Conservation (phyloP, 1,139 yeast genomes). For the Yamadazyma membranifaciens region DNA sequence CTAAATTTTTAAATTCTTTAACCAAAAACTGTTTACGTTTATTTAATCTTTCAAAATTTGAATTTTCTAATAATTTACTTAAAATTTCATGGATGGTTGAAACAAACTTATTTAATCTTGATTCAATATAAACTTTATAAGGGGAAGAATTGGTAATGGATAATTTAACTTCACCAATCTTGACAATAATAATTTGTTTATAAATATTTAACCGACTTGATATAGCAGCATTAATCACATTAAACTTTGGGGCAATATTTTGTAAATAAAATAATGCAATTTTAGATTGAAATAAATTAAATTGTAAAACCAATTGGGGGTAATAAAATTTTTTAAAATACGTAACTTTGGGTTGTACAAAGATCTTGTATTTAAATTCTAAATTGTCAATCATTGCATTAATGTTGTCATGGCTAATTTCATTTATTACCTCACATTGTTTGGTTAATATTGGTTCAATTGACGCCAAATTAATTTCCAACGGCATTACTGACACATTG, state of each 20-base stretch:
- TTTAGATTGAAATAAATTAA: constrained; percentile 4
- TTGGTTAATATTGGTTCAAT: constrained; percentile 8
- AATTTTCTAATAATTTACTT: constrained; percentile 11
- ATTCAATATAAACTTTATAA: constrained; percentile 4
- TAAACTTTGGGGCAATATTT: constrained; percentile 1
- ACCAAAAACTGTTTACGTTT: constrained; percentile 24
- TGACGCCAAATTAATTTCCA: constrained; percentile 1
- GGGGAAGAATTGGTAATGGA: constrained; percentile 4
- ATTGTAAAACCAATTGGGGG: constrained; percentile 12
- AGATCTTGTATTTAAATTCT: constrained; percentile 15
- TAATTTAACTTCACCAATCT: constrained; percentile 5
- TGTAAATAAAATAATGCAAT: constrained; percentile 3
- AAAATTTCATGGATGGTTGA: constrained; percentile 3
- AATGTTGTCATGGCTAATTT: constrained; percentile 14
- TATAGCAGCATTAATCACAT: neutral
- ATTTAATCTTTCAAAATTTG: constrained; percentile 15
- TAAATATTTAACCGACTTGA: neutral
- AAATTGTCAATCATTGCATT: constrained; percentile 10
- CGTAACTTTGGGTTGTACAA: constrained; percentile 11
- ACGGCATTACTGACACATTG: neutral
- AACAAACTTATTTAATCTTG: neutral
- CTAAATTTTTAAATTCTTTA: constrained; percentile 28
- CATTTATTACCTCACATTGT: constrained; percentile 12
- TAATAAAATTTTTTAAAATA: constrained; percentile 12
- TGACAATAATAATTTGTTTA: neutral